Base-by-base conservation (phyloP, 352 stramenopile genomes). In the Pythium coloratum region DNA sequence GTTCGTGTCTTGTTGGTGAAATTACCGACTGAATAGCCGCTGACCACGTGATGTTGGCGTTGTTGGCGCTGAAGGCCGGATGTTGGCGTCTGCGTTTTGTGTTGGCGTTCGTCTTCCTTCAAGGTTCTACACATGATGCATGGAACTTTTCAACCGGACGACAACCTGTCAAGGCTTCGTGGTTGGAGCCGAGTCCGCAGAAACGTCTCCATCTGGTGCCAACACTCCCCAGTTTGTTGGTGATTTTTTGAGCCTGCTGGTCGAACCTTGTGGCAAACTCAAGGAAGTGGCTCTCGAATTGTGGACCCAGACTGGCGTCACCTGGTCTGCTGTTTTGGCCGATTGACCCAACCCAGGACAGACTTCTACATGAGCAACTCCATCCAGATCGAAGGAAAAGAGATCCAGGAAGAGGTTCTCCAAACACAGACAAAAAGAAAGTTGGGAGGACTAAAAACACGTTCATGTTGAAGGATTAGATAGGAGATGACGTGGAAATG, bases 171-270 rank as follows among this genome's bases (percentile, higher is more conserved):
- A 47, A 47, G 40, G 12, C 14, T 16, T 13, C 40, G 40, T 47
- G 6, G 40, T 16, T 30, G 40, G 1, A 18, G n/a, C 20, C 46
- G 46, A 53, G n/a, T 20, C 30, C 6, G 46, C 46, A 26, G n/a
- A 53, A 32, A 24, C n/a, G 20, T 33, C 42, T 53, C 55, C 63
- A 64, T 64, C 63, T 69, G 63, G 63, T 13, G 42, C 8, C 8
- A 6, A 14, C 20, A 10, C 46, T 16, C 18, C 3, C n/a, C 8
- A 10, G 16, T 13, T 24, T 24, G n/a, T 28, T 51, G 20, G 46
- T 6, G 20, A 32, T 69, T 54, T 46, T 69, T 69, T 64, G 63
- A 69, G 55, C 55, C 63, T 69, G 32, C 46, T 69, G 55, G 47
- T 44, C 28, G 26, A 42, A 42, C 14, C 18, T 58, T 36, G 51